Conservation (phyloP, 176 grass and related monocot species). For the Lolium multiflorum region DNA sequence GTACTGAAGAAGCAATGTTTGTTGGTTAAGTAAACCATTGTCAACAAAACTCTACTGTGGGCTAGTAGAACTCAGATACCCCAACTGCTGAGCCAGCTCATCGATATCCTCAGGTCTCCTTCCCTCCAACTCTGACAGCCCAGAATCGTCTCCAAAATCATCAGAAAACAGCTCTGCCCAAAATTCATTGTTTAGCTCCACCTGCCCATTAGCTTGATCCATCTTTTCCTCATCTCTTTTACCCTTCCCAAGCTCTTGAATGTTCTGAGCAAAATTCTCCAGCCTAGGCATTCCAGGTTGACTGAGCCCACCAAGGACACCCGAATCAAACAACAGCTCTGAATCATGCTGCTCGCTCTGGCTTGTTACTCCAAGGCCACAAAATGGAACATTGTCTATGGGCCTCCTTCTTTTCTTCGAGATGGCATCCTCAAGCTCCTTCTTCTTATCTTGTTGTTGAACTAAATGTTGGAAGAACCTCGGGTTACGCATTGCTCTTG, state of each 20-base stretch:
- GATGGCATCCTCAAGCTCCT: constrained; percentile 78
- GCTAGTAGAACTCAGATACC: constrained; percentile 68
- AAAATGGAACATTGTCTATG: constrained; percentile 61
- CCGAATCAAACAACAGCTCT: constrained; percentile 38
- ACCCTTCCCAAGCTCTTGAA: constrained; percentile 42
- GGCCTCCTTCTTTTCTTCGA: constrained; percentile 81
- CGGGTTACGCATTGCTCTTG: constrained; percentile 75
- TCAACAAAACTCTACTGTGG: constrained; percentile 49
- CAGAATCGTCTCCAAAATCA: constrained; percentile 47
- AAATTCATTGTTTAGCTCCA: constrained; percentile 60
- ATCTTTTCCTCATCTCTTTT: constrained; percentile 11
- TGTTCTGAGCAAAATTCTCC: constrained; percentile 47
- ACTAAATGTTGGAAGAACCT: constrained; percentile 69
- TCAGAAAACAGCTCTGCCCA: constrained; percentile 70
- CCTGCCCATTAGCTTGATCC: constrained; percentile 27
- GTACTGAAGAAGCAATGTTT: constrained; percentile 38
- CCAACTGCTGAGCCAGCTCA: constrained; percentile 56
- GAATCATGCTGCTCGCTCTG: constrained; percentile 44
- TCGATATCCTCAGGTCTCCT: constrained; percentile 42
- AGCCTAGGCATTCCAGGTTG: constrained; percentile 39
- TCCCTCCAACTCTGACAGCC: constrained; percentile 40
- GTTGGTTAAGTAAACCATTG: constrained; percentile 44
- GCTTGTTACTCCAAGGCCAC: constrained; percentile 30
- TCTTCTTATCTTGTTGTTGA: constrained; percentile 77
- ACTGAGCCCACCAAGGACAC: constrained; percentile 27